Conservation (phyloP, 2,329 filamentous ascomycete genomes). For the Claviceps capensis region DNA sequence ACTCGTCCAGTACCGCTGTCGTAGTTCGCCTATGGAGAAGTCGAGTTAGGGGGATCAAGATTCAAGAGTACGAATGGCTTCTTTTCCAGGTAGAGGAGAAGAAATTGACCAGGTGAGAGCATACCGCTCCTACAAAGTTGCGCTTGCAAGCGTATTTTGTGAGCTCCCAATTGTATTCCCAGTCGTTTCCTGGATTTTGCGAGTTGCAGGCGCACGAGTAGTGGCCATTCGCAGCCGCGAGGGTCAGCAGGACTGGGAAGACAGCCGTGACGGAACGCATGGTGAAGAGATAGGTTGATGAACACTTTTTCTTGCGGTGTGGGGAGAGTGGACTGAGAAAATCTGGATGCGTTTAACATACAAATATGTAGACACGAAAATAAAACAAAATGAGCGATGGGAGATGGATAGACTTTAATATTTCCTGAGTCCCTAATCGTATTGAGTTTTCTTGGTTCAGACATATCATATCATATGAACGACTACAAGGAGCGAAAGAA, state of each 20-base stretch:
- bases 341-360: too few species aligned
- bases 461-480: too few species aligned
- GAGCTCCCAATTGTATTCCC: not conserved
- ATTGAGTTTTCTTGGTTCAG: too few species aligned
- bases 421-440: too few species aligned
- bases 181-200: not conserved
- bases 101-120: not conserved
- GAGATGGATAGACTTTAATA: too few species aligned
- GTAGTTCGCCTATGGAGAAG: not conserved
- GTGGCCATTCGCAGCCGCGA: constrained; percentile 11
- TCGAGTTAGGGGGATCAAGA: not conserved
- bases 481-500: too few species aligned
- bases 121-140: not conserved
- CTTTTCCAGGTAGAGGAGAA: too few species aligned
- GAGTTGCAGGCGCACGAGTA: not conserved
- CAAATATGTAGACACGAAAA: too few species aligned
- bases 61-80: not conserved
- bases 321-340: too few species aligned
- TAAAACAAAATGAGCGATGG: too few species aligned
- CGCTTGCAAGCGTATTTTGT: not conserved
- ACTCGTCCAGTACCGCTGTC: not conserved
- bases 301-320: too few species aligned
- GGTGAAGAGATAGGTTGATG: too few species aligned
- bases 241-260: not conserved
- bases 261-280: not conserved